Evolutionary conservation across 208 protist genomes (phyloP), one percentile per base, ranked within the genome.

Genomic region (Leishmania arabica): DNA sequence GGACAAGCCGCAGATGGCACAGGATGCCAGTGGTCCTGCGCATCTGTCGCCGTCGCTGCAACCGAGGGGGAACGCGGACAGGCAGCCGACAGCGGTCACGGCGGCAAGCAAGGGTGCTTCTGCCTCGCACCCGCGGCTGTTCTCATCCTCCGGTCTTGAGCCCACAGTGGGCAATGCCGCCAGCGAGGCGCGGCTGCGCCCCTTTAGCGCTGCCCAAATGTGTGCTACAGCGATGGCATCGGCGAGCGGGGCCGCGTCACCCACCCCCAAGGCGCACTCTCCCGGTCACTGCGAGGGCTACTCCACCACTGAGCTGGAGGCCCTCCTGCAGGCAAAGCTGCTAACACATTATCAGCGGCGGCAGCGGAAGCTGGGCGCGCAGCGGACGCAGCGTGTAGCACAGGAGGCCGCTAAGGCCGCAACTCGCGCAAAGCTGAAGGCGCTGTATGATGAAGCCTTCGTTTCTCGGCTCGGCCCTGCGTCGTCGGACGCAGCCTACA

Each of bases 241-340:
- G 49, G 47, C 47, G 19, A 45, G 40, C 40, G 34, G 34, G 21
- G 49, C 64, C 53, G 62, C 75, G 21, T 71, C 54, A 11, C 56
- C 68, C n/a, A 80, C 60, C 45, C 71, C 71, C 8, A 78, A 78
- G 54, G 77, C 62, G 56, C 64, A 37, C 27, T 47, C 54, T 34
- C 74, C 71, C 9, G 79, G 79, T 13, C 76, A 77, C 60, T 76
- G 79, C 83, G 80, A 84, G 45, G 88, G 84, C 15, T 60, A 89
- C 77, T 88, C 92, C 31, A 86, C 90, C 34, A 83, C 77, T 37
- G 85, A 87, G 45, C 73, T 96, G 74, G 90, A 95, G 81, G 40
- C 60, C 8, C 80, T 92, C 8, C 77, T 96, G 37, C 86, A 91
- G 19, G 83, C 74, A 7, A 93, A 92, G 75, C 80, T 96, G 34